Evolutionary conservation across 345 rosid genomes (phyloP).

Genomic region (sweet orange (Citrus sinensis)): DNA sequence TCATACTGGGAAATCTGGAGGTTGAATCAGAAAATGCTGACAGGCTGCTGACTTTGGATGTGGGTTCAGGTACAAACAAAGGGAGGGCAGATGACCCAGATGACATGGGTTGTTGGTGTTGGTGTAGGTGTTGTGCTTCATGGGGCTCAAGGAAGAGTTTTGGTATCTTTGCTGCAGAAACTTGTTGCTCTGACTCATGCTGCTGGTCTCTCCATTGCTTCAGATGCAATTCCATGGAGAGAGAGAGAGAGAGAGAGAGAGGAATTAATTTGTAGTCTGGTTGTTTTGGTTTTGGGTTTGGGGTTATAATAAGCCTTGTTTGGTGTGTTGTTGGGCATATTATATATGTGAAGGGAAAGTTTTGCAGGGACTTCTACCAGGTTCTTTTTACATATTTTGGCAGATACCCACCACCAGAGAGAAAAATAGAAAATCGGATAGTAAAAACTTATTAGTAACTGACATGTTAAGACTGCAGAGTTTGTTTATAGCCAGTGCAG

Average conservation of each 20-base stretch:
- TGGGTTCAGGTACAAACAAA: constrained; percentile 66
- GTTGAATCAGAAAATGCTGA: constrained; percentile 53
- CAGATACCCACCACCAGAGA: constrained; percentile 12
- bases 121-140: constrained; percentile 18
- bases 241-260: constrained; percentile 27
- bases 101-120: constrained; percentile 29
- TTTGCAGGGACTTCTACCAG: constrained; percentile 18
- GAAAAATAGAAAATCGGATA: too few species aligned
- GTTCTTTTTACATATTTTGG: constrained; percentile 33
- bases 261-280: constrained; percentile 13
- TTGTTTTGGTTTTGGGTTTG: constrained; percentile 13
- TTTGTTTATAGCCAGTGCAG: constrained; percentile 46
- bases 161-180: constrained; percentile 62
- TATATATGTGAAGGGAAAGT: constrained; percentile 34
- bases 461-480: constrained; percentile 58
- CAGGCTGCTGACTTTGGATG: constrained; percentile 45
- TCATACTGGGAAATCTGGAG: constrained; percentile 52
- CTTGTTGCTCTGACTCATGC: constrained; percentile 65
- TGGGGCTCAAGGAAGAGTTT: constrained; percentile 51
- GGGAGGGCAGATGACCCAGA: constrained; percentile 58
- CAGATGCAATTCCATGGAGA: constrained; percentile 84
- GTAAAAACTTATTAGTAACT: constrained; percentile 18
- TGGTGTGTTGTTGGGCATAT: constrained; percentile 25
- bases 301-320: constrained; percentile 16
- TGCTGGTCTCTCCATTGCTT: constrained; percentile 88